A percentile compares a stretch with the other conserved stretches of the same genome.
phyloP scores from a whole-genome alignment of 1,284 basidiomycete species.

The Ustilago shanxiensis region DNA sequence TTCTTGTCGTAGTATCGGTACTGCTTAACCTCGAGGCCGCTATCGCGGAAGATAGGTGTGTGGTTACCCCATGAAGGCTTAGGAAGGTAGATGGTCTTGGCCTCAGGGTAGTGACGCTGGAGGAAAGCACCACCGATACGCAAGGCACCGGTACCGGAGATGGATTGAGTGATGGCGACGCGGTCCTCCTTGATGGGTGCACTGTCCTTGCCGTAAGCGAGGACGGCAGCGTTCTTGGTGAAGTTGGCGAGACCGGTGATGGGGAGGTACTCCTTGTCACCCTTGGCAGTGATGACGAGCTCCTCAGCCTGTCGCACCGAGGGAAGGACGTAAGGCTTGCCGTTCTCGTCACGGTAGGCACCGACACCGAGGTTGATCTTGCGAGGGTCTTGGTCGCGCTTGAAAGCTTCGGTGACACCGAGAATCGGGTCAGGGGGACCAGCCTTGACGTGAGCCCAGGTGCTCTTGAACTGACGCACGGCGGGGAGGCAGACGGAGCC shows the following conservation, averaged over 20 bases:
- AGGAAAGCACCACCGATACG: constrained; percentile 96
- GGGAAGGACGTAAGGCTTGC: constrained; percentile 93
- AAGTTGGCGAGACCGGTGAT: constrained; percentile 92
- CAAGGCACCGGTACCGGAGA: constrained; percentile 97
- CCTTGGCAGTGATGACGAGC: constrained; percentile 77
- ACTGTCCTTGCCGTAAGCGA: constrained; percentile 86
- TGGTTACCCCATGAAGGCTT: constrained; percentile 98
- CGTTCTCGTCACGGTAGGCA: constrained; percentile 89
- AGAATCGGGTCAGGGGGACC: constrained; percentile 95
- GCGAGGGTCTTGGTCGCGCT: constrained; percentile 81
- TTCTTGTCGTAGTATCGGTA: constrained; percentile 76
- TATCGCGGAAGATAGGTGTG: constrained; percentile 80
- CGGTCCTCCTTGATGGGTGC: constrained; percentile 80
- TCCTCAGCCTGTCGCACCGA: constrained; percentile 95
- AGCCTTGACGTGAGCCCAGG: constrained; percentile 85
- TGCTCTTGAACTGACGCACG: constrained; percentile 74
- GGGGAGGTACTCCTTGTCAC: constrained; percentile 98
- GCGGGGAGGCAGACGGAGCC: constrained; percentile 41
- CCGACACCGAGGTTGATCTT: constrained; percentile 94
- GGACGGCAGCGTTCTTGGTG: constrained; percentile 87
- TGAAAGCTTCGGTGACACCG: constrained; percentile 95
- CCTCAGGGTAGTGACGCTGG: constrained; percentile 83
- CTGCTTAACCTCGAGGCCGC: constrained; percentile 89
- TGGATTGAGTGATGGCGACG: constrained; percentile 87
- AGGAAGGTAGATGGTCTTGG: constrained; percentile 93